Percentiles rank a stretch among this genome's conserved stretches.
Evolutionary conservation across 257 asterid species (phyloP).

Genomic region (Gentiana straminea): DNA sequence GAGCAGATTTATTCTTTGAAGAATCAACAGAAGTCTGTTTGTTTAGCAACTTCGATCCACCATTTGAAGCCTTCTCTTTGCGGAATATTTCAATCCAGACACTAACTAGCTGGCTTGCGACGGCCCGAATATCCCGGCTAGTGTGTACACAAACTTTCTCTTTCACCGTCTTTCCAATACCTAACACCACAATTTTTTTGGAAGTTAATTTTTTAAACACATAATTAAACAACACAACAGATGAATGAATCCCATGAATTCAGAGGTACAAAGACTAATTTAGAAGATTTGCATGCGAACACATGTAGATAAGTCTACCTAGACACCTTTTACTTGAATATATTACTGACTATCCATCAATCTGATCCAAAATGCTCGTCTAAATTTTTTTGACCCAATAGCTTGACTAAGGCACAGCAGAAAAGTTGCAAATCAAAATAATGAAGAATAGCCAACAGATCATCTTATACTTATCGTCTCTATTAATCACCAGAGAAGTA

Average conservation of each 20-base stretch:
- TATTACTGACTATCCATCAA: neutral
- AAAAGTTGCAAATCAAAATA: too few relatives aligned
- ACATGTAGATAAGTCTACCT: neutral
- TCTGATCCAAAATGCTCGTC: too few relatives aligned
- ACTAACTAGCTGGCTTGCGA: slow-evolving; percentile 94
- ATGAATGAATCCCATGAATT: neutral
- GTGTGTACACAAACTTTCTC: slow-evolving; percentile 96
- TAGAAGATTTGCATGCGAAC: neutral
- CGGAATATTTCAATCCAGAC: slow-evolving; percentile 96
- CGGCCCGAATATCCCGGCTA: slow-evolving; percentile 98
- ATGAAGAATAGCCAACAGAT: too few relatives aligned
- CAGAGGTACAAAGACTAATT: neutral
- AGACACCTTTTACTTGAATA: neutral
- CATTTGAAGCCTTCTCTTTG: slow-evolving; percentile 83
- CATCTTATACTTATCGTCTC: too few relatives aligned
- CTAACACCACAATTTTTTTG: slow-evolving; percentile 16
- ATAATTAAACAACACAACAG: too few relatives aligned
- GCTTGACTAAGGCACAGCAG: too few relatives aligned
- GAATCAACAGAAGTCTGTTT: slow-evolving; percentile 39
- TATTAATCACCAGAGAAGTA: too few relatives aligned
- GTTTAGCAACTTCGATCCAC: slow-evolving; percentile 43
- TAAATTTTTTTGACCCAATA: too few relatives aligned
- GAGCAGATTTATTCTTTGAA: slow-evolving; percentile 38
- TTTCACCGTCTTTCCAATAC: slow-evolving; percentile 92
- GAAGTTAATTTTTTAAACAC: too few relatives aligned